Percentiles rank a stretch among this genome's conserved stretches.
Conservation (phyloP, 2,329 filamentous ascomycete species). For the Stagonosporopsis tanaceti region DNA sequence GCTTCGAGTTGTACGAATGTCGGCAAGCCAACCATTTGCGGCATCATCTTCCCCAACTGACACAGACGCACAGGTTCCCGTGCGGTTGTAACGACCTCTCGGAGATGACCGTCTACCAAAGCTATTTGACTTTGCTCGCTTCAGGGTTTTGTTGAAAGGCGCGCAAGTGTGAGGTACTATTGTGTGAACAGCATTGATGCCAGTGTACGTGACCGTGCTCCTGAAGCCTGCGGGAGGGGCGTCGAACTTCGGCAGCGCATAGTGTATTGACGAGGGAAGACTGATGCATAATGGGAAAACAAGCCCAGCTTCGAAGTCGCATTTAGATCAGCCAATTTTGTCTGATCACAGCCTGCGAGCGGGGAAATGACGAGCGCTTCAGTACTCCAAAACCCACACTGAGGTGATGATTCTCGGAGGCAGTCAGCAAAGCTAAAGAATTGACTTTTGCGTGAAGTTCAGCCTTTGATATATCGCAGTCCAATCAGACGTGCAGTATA, state of each 20-base stretch:
- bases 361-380: no score
- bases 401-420: no score
- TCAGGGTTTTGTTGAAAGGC: neutral
- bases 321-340: neutral
- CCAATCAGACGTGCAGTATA: neutral
- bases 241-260: no score
- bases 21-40: neutral
- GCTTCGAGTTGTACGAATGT: conserved; percentile 1
- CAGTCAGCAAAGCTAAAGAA: neutral
- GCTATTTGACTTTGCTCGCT: no score
- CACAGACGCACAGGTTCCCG: conserved; percentile 3
- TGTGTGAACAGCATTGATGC: no score
- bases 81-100: neutral
- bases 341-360: no score
- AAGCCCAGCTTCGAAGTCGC: no score
- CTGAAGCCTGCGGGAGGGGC: no score
- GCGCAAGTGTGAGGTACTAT: neutral
- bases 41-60: neutral
- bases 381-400: neutral
- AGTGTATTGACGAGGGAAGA: no score
- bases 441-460: no score
- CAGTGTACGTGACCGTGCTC: no score
- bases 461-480: neutral
- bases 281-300: no score
- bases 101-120: neutral